Evolutionary conservation across 139 green algal genomes (phyloP).

Genomic region (Picocystis salinarum): DNA sequence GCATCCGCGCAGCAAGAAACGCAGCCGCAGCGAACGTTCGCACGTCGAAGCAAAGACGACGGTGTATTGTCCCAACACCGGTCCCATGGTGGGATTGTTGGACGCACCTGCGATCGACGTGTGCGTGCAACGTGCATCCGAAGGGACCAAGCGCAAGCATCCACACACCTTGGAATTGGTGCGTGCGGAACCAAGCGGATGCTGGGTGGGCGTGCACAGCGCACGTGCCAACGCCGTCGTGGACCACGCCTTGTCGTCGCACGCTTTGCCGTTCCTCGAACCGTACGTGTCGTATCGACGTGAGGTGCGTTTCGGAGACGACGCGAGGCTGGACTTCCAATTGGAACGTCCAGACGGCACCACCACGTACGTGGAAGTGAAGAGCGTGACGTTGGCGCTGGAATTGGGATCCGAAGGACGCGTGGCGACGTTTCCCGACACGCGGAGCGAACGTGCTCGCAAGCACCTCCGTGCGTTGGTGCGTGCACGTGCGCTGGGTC

Average conservation of each 20-base stretch:
- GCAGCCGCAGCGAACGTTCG: not conserved
- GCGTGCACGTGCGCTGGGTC: not conserved
- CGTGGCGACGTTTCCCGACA: conserved; percentile 44
- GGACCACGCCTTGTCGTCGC: conserved; percentile 7
- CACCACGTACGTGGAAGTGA: conserved; percentile 33
- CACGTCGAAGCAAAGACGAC: not conserved
- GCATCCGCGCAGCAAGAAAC: not conserved
- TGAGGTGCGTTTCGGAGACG: conserved; percentile 24
- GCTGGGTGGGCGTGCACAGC: conserved; percentile 26
- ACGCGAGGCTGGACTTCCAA: conserved; percentile 20
- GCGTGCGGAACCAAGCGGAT: conserved; percentile 4
- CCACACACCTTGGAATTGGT: conserved; percentile 35
- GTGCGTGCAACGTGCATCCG: no score
- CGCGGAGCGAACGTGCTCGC: conserved; percentile 27
- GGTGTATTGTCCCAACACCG: conserved; percentile 42
- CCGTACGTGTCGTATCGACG: conserved; percentile 10
- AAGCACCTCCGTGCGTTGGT: conserved; percentile 32
- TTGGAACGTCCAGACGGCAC: conserved; percentile 6
- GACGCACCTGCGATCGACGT: no score
- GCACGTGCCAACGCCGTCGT: conserved; percentile 42
- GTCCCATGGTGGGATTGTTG: conserved; percentile 34
- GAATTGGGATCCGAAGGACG: not conserved
- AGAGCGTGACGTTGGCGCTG: conserved; percentile 31
- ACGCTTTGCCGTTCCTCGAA: conserved; percentile 14
- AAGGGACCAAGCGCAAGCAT: conserved; percentile 25